Evolutionary conservation across 225 moss, liverwort and hornwort species (phyloP), one percentile per base, ranked within the genome.

Genomic region (Takakia lepidozioides): DNA sequence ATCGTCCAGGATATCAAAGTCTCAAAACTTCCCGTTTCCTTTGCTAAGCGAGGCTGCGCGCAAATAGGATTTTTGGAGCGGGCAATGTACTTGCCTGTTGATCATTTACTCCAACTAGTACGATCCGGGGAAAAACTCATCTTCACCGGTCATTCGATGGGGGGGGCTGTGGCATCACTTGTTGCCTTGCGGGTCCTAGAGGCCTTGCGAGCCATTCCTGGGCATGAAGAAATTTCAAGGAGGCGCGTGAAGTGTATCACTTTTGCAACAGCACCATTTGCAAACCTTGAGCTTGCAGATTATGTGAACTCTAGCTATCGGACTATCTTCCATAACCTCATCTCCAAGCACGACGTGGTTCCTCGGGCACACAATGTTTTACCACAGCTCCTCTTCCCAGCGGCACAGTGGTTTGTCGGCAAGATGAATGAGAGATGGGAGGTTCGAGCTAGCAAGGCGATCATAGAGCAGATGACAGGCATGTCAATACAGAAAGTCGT

Each of bases 131-230:
- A 74, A 52, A 65, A 57, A 10, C 54, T 74, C 16, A 46, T 74
- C 27, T 74, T 74, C 42, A 74, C 74, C 6, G 74, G 74, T 2
- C 74, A 74, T 41, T 74, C 74, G 1, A 25, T 68, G 51, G 74
- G 68, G 46, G 74, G 68, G 7, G 74, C 74, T 2, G 74, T 74
- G 5, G 26, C 68, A 25, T 68, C 74, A 14, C 52, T 74, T 10
- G 42, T 55, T 3, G 51, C 55, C 14, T 51, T 74, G 5, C 58
- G 74, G 28, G 60, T 74, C 2, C 55, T 74, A 19, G 68, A 60
- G 32, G 56, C 71, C 14, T 16, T 71, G 15, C 60, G 55, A n/a
- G 39, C 55, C 10, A 60, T 71, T 48, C 71, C 71, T 10, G 54
- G 65, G 10, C 70, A 70, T 25, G 25, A 16, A n/a, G 18, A 25